phyloP scores from a whole-genome alignment of 164 flowering plant genomes.

The Vitis amurensis region DNA sequence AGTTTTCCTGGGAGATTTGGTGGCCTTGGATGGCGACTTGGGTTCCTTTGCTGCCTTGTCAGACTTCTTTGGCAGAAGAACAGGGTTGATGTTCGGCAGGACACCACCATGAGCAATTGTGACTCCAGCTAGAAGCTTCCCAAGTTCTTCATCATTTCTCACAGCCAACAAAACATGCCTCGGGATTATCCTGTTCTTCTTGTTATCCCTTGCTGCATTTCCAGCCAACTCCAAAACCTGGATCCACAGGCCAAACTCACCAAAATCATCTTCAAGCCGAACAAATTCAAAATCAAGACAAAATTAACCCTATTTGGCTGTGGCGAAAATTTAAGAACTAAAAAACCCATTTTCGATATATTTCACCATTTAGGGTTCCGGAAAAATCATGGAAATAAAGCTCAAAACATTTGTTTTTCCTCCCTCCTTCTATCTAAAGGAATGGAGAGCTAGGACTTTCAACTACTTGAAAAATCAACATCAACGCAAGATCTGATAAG shows the following conservation, averaged over 20 bases:
- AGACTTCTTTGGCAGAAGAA: constrained; percentile 61
- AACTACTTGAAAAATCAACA: too few species aligned
- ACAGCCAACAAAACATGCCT: constrained; percentile 70
- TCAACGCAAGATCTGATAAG: too few species aligned
- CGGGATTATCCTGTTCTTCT: constrained; percentile 70
- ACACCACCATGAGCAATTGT: constrained; percentile 78
- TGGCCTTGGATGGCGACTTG: constrained; percentile 46
- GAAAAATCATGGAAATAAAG: too few species aligned
- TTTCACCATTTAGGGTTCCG: too few species aligned
- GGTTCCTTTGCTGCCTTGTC: constrained; percentile 50
- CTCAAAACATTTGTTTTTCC: too few species aligned
- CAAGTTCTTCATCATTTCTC: constrained; percentile 78
- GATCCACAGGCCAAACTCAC: too few species aligned
- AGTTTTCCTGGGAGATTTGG: constrained; percentile 59
- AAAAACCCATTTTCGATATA: too few species aligned
- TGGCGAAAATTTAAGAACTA: too few species aligned
- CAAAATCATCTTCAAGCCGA: neutral
- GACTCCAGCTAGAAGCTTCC: constrained; percentile 64
- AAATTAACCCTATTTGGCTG: too few species aligned
- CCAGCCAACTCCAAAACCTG: constrained; percentile 81
- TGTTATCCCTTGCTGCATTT: constrained; percentile 79
- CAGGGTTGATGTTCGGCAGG: constrained; percentile 70
- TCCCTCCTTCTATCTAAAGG: too few species aligned
- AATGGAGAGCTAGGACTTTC: too few species aligned
- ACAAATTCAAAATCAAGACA: neutral